phyloP scores from a whole-genome alignment of 2,329 filamentous ascomycete genomes.

The Sclerotinia trifoliorum region DNA sequence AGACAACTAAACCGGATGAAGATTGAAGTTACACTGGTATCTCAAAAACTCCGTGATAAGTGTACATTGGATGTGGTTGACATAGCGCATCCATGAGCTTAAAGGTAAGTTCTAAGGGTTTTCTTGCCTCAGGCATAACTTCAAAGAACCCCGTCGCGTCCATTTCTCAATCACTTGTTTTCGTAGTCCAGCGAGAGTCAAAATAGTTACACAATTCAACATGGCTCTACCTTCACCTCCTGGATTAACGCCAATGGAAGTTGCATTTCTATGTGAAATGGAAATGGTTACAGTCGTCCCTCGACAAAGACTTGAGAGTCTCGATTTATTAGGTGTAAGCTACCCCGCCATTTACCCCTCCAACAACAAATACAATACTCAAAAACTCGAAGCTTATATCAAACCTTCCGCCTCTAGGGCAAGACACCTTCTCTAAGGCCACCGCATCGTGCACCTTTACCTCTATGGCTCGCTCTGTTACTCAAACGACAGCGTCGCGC shows the following conservation, averaged over 20 bases:
- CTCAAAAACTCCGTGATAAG: not conserved
- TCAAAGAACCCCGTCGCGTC: not conserved
- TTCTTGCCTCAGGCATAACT: constrained; percentile 2
- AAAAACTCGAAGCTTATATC: constrained; percentile 39
- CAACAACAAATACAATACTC: constrained; percentile 20
- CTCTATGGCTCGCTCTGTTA: constrained; percentile 91
- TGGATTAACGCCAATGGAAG: constrained; percentile 78
- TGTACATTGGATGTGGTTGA: not conserved
- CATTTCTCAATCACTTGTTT: not conserved
- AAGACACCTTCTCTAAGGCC: constrained; percentile 73
- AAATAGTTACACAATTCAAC: constrained; percentile 9
- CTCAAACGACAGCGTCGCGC: constrained; percentile 92
- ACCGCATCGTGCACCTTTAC: constrained; percentile 74
- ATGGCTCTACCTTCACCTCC: constrained; percentile 40
- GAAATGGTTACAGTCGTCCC: constrained; percentile 91
- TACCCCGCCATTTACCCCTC: constrained; percentile 32
- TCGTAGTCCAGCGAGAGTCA: not conserved
- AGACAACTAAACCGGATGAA: too few relatives aligned
- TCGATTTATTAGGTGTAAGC: constrained; percentile 80
- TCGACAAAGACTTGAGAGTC: constrained; percentile 81
- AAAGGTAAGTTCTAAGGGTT: not conserved
- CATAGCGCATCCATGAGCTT: not conserved
- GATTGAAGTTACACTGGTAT: not conserved
- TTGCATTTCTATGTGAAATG: constrained; percentile 96
- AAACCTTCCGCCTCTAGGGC: constrained; percentile 55